phyloP scores from a whole-genome alignment of 2,329 filamentous ascomycete species.

The Monosporascus ibericus region DNA sequence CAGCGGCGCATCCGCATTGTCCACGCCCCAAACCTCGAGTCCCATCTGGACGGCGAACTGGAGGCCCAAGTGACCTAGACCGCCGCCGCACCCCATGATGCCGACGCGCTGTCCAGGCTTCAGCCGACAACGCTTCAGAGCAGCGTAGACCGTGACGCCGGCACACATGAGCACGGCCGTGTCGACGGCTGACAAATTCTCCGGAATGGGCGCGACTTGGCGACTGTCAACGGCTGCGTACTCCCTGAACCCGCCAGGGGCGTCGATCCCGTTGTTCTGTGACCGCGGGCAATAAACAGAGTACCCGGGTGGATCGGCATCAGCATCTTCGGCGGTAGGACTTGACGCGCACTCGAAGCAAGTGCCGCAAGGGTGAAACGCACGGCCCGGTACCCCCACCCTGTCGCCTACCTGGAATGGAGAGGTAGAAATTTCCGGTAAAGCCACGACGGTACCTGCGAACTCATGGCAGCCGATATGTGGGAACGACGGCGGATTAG shows the following conservation, averaged over 20 bases:
- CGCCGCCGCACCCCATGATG: slow-evolving; percentile 31
- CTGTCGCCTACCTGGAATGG: slow-evolving; percentile 20
- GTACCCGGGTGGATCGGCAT: slow-evolving; percentile 31
- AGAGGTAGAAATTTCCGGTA: slow-evolving; percentile 7
- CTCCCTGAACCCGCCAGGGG: slow-evolving; percentile 33
- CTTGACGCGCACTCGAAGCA: slow-evolving; percentile 33
- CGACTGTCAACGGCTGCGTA: slow-evolving; percentile 36
- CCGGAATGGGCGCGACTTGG: slow-evolving; percentile 26
- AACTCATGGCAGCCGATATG: slow-evolving; percentile 41
- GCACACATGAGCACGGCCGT: slow-evolving; percentile 37
- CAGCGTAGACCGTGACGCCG: slow-evolving; percentile 34
- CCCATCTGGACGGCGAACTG: slow-evolving; percentile 25
- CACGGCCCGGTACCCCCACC: slow-evolving; percentile 35
- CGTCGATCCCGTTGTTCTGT: slow-evolving; percentile 17
- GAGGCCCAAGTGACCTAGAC: slow-evolving; percentile 21
- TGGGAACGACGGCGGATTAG: slow-evolving; percentile 31
- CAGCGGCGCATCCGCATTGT: slow-evolving; percentile 29
- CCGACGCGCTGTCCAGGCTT: slow-evolving; percentile 28
- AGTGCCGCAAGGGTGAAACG: slow-evolving; percentile 32
- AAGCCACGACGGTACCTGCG: slow-evolving; percentile 35
- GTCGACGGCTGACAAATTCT: slow-evolving; percentile 27
- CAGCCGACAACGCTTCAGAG: slow-evolving; percentile 29
- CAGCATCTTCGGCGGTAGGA: slow-evolving; percentile 13
- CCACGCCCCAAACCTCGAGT: slow-evolving; percentile 29
- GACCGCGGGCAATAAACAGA: slow-evolving; percentile 30